Conservation (phyloP, 176 grass and related monocot genomes). For the Eragrostis curvula region DNA sequence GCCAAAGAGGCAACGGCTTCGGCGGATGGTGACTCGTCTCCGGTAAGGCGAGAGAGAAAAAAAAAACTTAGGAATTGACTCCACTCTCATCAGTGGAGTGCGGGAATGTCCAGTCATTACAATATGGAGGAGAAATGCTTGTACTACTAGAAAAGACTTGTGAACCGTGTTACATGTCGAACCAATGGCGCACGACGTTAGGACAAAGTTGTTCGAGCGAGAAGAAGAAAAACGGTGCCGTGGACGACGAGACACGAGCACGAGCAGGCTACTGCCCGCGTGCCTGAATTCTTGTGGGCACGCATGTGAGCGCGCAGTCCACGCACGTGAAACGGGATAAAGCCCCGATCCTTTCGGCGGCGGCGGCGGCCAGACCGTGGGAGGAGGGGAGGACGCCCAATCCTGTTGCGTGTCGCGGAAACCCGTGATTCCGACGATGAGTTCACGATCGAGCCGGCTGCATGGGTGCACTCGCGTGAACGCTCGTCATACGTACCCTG, state of each 20-base stretch:
- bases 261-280: not conserved
- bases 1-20: not conserved
- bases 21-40: slow-evolving; percentile 1
- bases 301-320: not conserved
- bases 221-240: not conserved
- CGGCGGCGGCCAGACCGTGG: slow-evolving; percentile 2
- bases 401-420: not conserved
- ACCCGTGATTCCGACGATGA: not conserved
- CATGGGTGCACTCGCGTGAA: not conserved
- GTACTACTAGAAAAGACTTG: not conserved
- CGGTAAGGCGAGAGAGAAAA: not conserved
- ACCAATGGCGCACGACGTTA: not conserved
- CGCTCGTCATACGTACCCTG: not conserved
- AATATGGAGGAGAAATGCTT: not conserved
- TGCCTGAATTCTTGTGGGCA: not conserved
- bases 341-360: too few species aligned
- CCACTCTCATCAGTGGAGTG: not conserved
- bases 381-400: not conserved
- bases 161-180: not conserved
- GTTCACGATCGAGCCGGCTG: not conserved
- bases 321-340: not conserved
- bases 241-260: not conserved
- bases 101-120: not conserved
- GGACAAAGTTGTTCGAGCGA: not conserved
- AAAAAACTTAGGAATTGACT: not conserved